Conservation (phyloP, 2,329 filamentous ascomycete species). For the Phialemonium atrogriseum region DNA sequence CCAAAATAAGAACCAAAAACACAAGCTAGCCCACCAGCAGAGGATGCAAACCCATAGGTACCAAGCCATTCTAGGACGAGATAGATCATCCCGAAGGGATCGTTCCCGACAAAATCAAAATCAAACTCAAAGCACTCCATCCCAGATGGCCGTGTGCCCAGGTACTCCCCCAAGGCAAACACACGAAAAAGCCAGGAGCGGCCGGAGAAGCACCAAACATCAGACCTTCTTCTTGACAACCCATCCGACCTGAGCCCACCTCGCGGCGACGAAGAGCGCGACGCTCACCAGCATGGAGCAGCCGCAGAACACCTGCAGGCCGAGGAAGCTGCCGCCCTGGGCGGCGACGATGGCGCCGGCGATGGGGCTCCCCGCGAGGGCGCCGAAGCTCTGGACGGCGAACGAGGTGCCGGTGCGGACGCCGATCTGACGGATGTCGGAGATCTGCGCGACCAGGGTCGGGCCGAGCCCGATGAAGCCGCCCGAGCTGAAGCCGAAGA, state of each 20-base stretch:
- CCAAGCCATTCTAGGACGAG: too few species aligned
- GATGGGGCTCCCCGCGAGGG: slow-evolving; percentile 50
- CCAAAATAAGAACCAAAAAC: too few species aligned
- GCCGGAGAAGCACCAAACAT: too few species aligned
- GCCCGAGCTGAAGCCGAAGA: slow-evolving; percentile 60
- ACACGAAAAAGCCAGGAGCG: too few species aligned
- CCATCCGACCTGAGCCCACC: slow-evolving; percentile 17
- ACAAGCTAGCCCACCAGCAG: too few species aligned
- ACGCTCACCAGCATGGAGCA: slow-evolving; percentile 26
- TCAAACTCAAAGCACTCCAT: too few species aligned
- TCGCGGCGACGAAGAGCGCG: slow-evolving; percentile 14
- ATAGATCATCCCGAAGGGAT: too few species aligned
- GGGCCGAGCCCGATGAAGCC: slow-evolving; percentile 52
- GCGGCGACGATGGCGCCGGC: slow-evolving; percentile 39
- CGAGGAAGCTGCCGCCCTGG: slow-evolving; percentile 36
- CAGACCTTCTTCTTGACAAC: slow-evolving; percentile 5
- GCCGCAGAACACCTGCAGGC: slow-evolving; percentile 49
- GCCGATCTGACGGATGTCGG: slow-evolving; percentile 51
- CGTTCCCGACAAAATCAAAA: too few species aligned
- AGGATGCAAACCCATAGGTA: too few species aligned
- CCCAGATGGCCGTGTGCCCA: too few species aligned
- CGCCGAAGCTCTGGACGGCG: slow-evolving; percentile 45
- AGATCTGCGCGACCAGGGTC: slow-evolving; percentile 51
- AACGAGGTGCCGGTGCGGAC: slow-evolving; percentile 50
- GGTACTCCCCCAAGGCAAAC: too few species aligned